Base-by-base conservation (phyloP, 768 basidiomycete genomes). In the Leccinum truebloodii region DNA sequence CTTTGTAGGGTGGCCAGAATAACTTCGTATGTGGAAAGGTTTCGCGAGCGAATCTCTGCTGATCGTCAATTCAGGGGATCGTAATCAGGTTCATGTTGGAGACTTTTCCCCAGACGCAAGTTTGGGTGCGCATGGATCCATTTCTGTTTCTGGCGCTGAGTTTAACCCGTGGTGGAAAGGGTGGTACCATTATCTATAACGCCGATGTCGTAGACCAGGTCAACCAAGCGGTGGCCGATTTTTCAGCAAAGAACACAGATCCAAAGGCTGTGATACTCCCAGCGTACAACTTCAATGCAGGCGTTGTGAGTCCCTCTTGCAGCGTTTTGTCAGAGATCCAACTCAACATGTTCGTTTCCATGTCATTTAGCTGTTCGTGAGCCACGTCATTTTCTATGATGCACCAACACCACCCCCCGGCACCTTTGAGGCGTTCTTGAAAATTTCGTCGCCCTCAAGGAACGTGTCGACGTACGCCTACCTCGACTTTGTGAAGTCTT, bases 161-260 rank as follows among this genome's bases (percentile, higher is more conserved):
- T 1, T 55, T 54, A 44, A 4, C 48, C 24, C n/a, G 6, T 5
- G 18, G 18, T 37, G 35, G 3, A 20, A 53, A 85, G 84, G 83
- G 82, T 13, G 86, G 85, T 5, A 32, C 77, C 1, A 76, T 86
- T 34, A 67, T 64, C 2, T 73, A 71, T 54, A 54, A 65, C 6
- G 51, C 20, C 7, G 35, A 26, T 18, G 24, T 46, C 34, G 30
- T 58, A 10, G 60, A 58, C 20, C 30, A 30, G 37, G 39, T 63
- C 12, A 65, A 54, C 32, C 24, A 20, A 6, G 69, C 60, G 20
- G 60, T 62, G 9, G 53, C 60, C 6, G 60, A 61, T 30, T 64
- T 70, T 32, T 52, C 44, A 13, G 59, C 54, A 4, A 63, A 59
- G 1, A 57, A 39, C 41, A 46, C 39, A 1, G 67, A 66, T 49